Conservation (phyloP, 2,329 filamentous ascomycete genomes). For the Diaporthe sp. region DNA sequence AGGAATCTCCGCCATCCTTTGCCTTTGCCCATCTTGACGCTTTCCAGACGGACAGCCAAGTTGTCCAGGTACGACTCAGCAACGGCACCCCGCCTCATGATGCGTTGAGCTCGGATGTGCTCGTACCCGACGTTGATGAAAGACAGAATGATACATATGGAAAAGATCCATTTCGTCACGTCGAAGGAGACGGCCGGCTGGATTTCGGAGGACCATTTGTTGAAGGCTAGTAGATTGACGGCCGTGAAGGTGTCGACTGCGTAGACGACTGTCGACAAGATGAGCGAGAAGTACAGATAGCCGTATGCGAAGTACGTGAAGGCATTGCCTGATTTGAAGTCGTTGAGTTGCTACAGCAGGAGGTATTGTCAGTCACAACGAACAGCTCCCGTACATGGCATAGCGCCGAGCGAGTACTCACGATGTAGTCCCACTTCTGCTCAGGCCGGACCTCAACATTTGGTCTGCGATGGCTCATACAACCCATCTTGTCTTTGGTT, state of each 20-base stretch:
- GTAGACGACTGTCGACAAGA: conserved; percentile 87
- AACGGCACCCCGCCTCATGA: conserved; percentile 87
- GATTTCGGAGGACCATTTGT: conserved; percentile 89
- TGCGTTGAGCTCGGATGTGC: conserved; percentile 82
- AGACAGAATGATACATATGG: conserved; percentile 90
- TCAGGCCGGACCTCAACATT: conserved; percentile 79
- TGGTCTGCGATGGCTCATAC: conserved; percentile 73
- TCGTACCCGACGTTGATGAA: conserved; percentile 86
- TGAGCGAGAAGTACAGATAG: conserved; percentile 84
- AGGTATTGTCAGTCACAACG: conserved; percentile 28
- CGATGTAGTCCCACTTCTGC: conserved; percentile 96
- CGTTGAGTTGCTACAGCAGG: conserved; percentile 63
- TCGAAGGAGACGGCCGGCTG: conserved; percentile 81
- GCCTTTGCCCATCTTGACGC: conserved; percentile 79
- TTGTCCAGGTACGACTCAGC: conserved; percentile 93
- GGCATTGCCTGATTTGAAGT: conserved; percentile 89
- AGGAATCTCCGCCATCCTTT: conserved; percentile 90
- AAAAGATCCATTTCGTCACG: conserved; percentile 95
- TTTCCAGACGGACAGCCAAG: conserved; percentile 87
- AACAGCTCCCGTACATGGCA: neutral
- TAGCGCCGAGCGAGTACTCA: conserved; percentile 57
- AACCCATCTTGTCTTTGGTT: conserved; percentile 70
- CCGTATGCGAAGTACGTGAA: conserved; percentile 84
- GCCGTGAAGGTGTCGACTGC: conserved; percentile 93
- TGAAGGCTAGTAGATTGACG: conserved; percentile 89